Evolutionary conservation across 1,284 basidiomycete species (phyloP).

Genomic region (Rhodotorula sp.): DNA sequence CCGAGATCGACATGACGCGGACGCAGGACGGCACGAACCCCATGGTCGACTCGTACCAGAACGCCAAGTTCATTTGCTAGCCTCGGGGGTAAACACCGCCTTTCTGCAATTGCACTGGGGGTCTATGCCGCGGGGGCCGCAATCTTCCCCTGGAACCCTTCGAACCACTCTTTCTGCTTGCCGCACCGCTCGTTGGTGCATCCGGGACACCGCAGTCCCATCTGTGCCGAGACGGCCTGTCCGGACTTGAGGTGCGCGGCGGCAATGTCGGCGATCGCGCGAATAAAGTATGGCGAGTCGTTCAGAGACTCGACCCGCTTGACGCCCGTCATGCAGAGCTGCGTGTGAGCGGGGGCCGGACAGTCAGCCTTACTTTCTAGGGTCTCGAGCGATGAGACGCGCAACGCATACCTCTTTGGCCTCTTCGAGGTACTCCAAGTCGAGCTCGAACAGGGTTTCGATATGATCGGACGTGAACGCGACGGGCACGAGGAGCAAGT

Average conservation of each 20-base stretch:
- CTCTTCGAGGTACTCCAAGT: constrained; percentile 89
- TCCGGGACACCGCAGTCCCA: constrained; percentile 85
- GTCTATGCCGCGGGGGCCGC: neutral
- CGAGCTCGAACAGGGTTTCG: constrained; percentile 95
- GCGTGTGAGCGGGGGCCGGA: constrained; percentile 5
- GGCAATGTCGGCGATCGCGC: constrained; percentile 91
- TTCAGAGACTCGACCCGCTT: constrained; percentile 94
- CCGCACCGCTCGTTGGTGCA: constrained; percentile 86
- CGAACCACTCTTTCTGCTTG: constrained; percentile 83
- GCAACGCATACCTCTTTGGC: constrained; percentile 67
- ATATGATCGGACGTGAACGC: constrained; percentile 99
- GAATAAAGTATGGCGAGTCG: constrained; percentile 93
- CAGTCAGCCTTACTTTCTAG: too few species aligned
- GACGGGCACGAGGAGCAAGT: constrained; percentile 86
- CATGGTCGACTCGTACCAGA: constrained; percentile 79
- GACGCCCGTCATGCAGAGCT: constrained; percentile 83
- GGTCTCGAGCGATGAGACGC: neutral
- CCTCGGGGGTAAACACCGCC: neutral
- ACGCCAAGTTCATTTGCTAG: constrained; percentile 56
- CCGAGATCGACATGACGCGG: constrained; percentile 64
- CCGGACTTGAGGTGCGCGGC: constrained; percentile 69
- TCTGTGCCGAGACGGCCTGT: constrained; percentile 65
- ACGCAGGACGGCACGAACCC: constrained; percentile 80
- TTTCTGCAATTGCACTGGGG: neutral
- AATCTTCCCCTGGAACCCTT: constrained; percentile 4